These are phyloP conservation scores for Nigrospora oryzae DNA, from an alignment of 2,329 filamentous ascomycete genomes.

Conservation along the genomic window DNA sequence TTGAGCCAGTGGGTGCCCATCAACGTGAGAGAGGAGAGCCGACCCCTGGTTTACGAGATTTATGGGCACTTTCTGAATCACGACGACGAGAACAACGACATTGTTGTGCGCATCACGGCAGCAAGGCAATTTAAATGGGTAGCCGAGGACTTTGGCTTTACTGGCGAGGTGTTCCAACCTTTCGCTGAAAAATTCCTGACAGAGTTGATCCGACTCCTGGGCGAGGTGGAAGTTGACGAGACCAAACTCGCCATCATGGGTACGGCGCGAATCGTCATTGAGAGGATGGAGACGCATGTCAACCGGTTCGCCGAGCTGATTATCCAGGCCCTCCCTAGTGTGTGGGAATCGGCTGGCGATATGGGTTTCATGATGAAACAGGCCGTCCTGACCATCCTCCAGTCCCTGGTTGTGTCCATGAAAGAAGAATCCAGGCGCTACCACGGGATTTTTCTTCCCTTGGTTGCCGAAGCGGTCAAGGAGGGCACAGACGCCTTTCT, in stretches of 20 bases:
- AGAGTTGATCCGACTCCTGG: constrained; percentile 67
- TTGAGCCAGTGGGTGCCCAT: constrained; percentile 85
- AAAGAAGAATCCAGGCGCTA: constrained; percentile 69
- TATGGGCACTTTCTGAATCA: constrained; percentile 79
- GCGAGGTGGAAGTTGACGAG: constrained; percentile 73
- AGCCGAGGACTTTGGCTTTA: constrained; percentile 79
- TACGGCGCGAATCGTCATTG: constrained; percentile 73
- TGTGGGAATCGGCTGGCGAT: constrained; percentile 75
- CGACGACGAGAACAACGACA: constrained; percentile 72
- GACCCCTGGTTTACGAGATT: constrained; percentile 75
- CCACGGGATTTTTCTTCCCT: constrained; percentile 70
- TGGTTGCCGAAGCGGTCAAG: constrained; percentile 73
- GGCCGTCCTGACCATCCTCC: constrained; percentile 77
- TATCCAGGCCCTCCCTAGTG: constrained; percentile 65
- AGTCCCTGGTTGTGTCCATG: constrained; percentile 80
- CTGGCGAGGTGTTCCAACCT: constrained; percentile 63
- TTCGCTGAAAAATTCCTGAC: constrained; percentile 67
- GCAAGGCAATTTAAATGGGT: constrained; percentile 75
- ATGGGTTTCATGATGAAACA: constrained; percentile 93
- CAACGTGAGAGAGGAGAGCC: constrained; percentile 59
- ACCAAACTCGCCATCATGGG: constrained; percentile 86
- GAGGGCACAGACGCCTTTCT: constrained; percentile 66
- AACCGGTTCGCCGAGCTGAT: constrained; percentile 68
- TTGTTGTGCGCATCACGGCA: constrained; percentile 86
- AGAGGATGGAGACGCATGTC: constrained; percentile 69